Base-by-base conservation (phyloP, 768 basidiomycete species). In the Podaxis sp. region DNA sequence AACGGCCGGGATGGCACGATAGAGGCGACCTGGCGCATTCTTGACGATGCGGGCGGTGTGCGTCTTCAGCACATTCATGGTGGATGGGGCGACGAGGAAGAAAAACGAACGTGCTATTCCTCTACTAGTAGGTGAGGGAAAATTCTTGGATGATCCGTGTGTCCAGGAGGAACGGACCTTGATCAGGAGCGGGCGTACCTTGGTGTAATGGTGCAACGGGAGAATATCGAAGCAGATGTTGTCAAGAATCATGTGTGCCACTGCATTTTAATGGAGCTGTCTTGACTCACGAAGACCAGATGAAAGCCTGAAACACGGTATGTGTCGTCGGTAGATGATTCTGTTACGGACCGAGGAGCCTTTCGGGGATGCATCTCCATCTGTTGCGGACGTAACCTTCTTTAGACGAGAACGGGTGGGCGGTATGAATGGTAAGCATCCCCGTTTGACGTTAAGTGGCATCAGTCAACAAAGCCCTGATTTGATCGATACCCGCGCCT, bases 1-100 rank as follows among this genome's bases (percentile, higher is more conserved):
- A 20, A 71, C 70, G 0, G 70, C 64, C 8, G 70, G 70, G 20
- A 71, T 53, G 3, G 67, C 68, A 22, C 65, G 68, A 38, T 66
- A 68, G 28, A 71, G 65, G 17, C 68, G 64, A 24, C 51, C 53
- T 4, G 69, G 66, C 5, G 66, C 41, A 33, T 62, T 60, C 12
- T 51, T 59, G 48, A 40, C 22, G 17, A 59, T 49, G 30, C 58
- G 49, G 10, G 58, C 17, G 30, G 58, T 51, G 30, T 59, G 58
- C 10, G 36, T 51, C 58, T 38, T 59, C 24, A 59, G 33, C 20
- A 38, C 58, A 28, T 59, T 51, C 58, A 59, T 59, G 49, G 48
- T 11, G 41, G 7, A n/a, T 17, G 41, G n/a, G n/a, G n/a, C 17
- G 15, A n/a, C 4, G 41, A 15, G 41, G 17, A 44, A 44, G 41